These are phyloP conservation scores for Cyberlindnera veronae DNA, from an alignment of 805 yeast genomes.

Conservation along the genomic window DNA sequence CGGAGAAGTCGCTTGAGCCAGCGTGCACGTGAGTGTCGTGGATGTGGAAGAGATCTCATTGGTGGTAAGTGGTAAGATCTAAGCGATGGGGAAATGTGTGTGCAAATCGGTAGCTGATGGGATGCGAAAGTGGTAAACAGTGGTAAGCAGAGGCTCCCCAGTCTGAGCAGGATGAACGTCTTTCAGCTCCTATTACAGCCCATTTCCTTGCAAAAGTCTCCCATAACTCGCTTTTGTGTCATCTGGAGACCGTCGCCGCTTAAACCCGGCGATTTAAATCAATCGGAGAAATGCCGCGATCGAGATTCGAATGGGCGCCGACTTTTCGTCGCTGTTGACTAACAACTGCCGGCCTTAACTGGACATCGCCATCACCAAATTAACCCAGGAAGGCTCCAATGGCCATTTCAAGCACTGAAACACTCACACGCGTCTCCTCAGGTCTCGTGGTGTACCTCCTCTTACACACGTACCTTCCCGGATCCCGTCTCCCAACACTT, in stretches of 20 bases:
- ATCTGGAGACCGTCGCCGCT: no score
- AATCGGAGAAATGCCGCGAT: no score
- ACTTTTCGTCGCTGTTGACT: no score
- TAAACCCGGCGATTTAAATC: no score
- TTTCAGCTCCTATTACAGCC: no score
- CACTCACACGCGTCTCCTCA: constrained; percentile 27
- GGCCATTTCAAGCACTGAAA: background rate
- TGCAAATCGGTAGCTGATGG: background rate
- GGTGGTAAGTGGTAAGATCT: background rate
- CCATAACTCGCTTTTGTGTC: no score
- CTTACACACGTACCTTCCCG: constrained; percentile 23
- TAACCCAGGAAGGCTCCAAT: background rate
- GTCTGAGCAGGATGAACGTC: no score
- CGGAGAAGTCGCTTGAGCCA: constrained; percentile 15
- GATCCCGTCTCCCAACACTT: constrained; percentile 22
- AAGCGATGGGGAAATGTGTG: background rate
- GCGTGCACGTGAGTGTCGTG: constrained; percentile 25
- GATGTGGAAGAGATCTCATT: constrained; percentile 29
- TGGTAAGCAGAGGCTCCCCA: no score
- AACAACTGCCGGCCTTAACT: background rate
- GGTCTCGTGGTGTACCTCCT: constrained; percentile 29
- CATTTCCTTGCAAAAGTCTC: no score
- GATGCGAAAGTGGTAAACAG: background rate
- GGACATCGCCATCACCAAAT: background rate
- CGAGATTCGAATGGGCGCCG: no score